These are phyloP conservation scores for Yamadazyma oceani DNA, from an alignment of 1,139 yeast species.

Conservation along the genomic window DNA sequence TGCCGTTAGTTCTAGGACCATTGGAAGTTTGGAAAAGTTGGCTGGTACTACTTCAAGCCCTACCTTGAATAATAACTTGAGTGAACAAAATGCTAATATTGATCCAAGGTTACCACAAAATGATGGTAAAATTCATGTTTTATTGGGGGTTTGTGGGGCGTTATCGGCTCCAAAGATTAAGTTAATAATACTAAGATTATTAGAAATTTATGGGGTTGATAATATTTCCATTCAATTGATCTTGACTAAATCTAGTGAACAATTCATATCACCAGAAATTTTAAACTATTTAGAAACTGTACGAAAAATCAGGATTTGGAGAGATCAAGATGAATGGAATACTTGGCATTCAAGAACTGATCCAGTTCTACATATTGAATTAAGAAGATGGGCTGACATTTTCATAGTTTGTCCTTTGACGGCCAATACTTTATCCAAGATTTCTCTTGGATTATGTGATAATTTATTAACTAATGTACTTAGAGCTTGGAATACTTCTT, in stretches of 20 bases:
- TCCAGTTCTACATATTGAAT: conserved; percentile 89
- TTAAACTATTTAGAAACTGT: conserved; percentile 33
- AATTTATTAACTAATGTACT: conserved; percentile 83
- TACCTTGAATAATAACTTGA: conserved; percentile 14
- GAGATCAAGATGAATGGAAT: conserved; percentile 89
- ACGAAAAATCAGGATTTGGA: conserved; percentile 69
- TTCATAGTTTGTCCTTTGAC: conserved; percentile 85
- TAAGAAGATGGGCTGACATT: conserved; percentile 95
- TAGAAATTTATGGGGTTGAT: conserved; percentile 75
- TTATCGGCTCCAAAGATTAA: conserved; percentile 76
- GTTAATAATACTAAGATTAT: conserved; percentile 69
- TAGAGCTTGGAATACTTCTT: conserved; percentile 89
- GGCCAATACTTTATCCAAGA: conserved; percentile 88
- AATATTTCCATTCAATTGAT: conserved; percentile 78
- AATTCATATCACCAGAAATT: conserved; percentile 67
- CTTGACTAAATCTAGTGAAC: conserved; percentile 79
- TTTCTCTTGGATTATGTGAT: conserved; percentile 87
- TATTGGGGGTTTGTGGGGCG: conserved; percentile 91
- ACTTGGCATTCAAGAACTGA: conserved; percentile 84
- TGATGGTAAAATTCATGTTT: conserved; percentile 85
- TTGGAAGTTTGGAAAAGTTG: conserved; percentile 16
- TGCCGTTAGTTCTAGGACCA: conserved; percentile 8
- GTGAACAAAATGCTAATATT: conserved; percentile 54
- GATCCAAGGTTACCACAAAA: conserved; percentile 87
- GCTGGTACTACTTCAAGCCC: conserved; percentile 14